A percentile compares a stretch with the other conserved stretches of the same genome.
Conservation (phyloP, 805 yeast species). For the Komagataella kurtzmanii region DNA sequence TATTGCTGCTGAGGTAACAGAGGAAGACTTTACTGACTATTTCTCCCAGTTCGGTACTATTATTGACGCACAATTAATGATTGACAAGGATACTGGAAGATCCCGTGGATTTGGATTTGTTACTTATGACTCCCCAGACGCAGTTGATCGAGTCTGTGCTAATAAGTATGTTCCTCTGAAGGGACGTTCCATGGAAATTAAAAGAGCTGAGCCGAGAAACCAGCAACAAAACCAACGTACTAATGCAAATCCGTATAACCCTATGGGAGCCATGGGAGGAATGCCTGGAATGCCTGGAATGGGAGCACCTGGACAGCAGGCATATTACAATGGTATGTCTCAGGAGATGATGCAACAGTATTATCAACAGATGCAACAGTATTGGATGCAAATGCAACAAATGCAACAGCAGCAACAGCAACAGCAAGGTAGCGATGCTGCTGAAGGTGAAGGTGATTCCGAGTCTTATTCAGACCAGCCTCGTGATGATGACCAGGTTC, state of each 20-base stretch:
- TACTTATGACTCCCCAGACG: conserved; percentile 88
- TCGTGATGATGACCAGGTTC: conserved; percentile 18
- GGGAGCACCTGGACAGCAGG: conserved; percentile 1
- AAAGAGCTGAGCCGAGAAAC: conserved; percentile 74
- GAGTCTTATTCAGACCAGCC: conserved; percentile 6
- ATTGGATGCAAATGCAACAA: conserved; percentile 51
- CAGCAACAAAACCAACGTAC: conserved; percentile 29
- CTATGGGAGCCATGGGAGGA: conserved; percentile 2
- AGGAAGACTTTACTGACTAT: conserved; percentile 75
- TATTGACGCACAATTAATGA: conserved; percentile 93
- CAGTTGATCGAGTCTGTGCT: conserved; percentile 79
- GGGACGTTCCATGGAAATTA: conserved; percentile 76
- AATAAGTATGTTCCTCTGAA: conserved; percentile 73
- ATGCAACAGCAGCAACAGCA: conserved; percentile 26
- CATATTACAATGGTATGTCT: conserved; percentile 11
- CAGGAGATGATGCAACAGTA: conserved; percentile 53
- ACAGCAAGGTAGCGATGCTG: conserved; percentile 6
- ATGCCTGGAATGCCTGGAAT: conserved; percentile 1
- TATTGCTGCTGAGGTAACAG: conserved; percentile 85
- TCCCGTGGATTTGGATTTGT: conserved; percentile 96
- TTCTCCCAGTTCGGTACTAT: conserved; percentile 83
- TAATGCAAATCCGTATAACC: conserved; percentile 8
- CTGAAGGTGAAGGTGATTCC: conserved; percentile 1
- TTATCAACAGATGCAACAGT: conserved; percentile 43
- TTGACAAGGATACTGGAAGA: conserved; percentile 93